phyloP scores from a whole-genome alignment of 2,329 filamentous ascomycete genomes.

The Stachybotrys chartarum region DNA sequence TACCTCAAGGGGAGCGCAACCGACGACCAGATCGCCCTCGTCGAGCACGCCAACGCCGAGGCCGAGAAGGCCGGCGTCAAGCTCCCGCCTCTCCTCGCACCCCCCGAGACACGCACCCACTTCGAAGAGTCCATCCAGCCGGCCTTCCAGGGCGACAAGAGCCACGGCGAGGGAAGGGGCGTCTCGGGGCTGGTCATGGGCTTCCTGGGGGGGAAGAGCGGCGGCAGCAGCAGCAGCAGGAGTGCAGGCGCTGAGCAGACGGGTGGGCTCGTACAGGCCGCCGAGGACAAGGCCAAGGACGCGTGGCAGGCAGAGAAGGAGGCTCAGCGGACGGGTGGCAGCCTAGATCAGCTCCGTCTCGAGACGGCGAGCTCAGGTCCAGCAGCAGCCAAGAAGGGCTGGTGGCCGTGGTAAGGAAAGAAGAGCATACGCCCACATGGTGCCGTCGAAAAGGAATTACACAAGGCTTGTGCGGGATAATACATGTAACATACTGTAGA shows the following conservation, averaged over 20 bases:
- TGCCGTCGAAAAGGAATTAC: background rate
- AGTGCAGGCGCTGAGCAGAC: slow-evolving; percentile 5
- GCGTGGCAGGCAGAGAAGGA: slow-evolving; percentile 43
- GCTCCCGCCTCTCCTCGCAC: slow-evolving; percentile 43
- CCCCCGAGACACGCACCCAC: slow-evolving; percentile 31
- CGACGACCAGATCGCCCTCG: slow-evolving; percentile 47
- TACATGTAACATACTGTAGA: slow-evolving; percentile 1
- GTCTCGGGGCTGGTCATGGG: slow-evolving; percentile 25
- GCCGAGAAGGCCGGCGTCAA: slow-evolving; percentile 37
- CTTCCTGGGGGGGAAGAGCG: slow-evolving; percentile 15
- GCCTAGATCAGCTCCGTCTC: slow-evolving; percentile 41
- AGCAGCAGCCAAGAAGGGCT: slow-evolving; percentile 38
- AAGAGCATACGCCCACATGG: too few relatives aligned
- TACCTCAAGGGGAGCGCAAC: slow-evolving; percentile 53
- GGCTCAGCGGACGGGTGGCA: slow-evolving; percentile 42
- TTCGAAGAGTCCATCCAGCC: slow-evolving; percentile 27
- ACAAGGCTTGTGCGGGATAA: background rate
- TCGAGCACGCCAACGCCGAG: slow-evolving; percentile 47
- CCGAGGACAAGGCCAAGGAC: slow-evolving; percentile 31
- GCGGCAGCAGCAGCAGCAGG: slow-evolving; percentile 6
- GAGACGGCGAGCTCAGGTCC: slow-evolving; percentile 18
- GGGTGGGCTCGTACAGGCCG: slow-evolving; percentile 12
- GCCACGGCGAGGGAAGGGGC: slow-evolving; percentile 26
- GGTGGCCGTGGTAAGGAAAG: slow-evolving; percentile 31
- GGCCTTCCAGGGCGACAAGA: slow-evolving; percentile 16